Percentiles rank a stretch among this genome's conserved stretches.
Conservation (phyloP, 208 protist species). For the Trypanosoma scelopori region DNA sequence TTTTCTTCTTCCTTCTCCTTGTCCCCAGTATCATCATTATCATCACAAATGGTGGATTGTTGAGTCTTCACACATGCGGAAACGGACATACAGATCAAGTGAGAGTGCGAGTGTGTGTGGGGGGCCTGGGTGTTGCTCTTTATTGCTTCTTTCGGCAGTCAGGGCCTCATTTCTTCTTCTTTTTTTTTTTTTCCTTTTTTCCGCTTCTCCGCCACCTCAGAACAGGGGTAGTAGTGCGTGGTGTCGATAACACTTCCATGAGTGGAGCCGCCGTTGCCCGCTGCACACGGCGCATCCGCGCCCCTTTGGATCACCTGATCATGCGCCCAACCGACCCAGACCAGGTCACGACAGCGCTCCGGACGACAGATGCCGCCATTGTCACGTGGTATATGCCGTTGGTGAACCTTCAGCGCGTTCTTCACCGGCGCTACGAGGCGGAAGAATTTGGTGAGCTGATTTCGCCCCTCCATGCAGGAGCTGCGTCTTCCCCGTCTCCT, state of each 20-base stretch:
- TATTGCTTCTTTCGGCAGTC: not conserved
- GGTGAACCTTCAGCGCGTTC: slow-evolving; percentile 55
- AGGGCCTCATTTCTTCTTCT: slow-evolving; percentile 11
- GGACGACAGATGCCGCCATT: slow-evolving; percentile 69
- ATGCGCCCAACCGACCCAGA: slow-evolving; percentile 75
- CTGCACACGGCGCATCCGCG: slow-evolving; percentile 78
- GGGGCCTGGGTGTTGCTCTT: not conserved
- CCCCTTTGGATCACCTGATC: slow-evolving; percentile 78
- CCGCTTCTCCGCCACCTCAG: too few relatives aligned
- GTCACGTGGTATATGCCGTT: slow-evolving; percentile 78
- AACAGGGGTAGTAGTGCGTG: too few relatives aligned
- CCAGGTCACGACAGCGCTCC: slow-evolving; percentile 61
- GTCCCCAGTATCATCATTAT: too few relatives aligned
- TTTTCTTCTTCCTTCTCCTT: slow-evolving; percentile 9
- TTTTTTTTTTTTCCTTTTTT: slow-evolving; percentile 9
- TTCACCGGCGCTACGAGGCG: slow-evolving; percentile 80
- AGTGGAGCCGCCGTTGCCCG: slow-evolving; percentile 29
- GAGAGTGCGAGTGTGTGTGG: not conserved
- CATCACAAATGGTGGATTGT: too few relatives aligned
- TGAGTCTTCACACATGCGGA: too few relatives aligned
- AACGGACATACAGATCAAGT: not conserved
- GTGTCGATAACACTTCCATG: slow-evolving; percentile 1
- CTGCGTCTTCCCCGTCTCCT: slow-evolving; percentile 8
- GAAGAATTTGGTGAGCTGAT: slow-evolving; percentile 80
- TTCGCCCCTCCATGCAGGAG: slow-evolving; percentile 16